These are phyloP conservation scores for Coemansia reversa DNA, from an alignment of 192 early-diverging fungal genomes.

Conservation along the genomic window DNA sequence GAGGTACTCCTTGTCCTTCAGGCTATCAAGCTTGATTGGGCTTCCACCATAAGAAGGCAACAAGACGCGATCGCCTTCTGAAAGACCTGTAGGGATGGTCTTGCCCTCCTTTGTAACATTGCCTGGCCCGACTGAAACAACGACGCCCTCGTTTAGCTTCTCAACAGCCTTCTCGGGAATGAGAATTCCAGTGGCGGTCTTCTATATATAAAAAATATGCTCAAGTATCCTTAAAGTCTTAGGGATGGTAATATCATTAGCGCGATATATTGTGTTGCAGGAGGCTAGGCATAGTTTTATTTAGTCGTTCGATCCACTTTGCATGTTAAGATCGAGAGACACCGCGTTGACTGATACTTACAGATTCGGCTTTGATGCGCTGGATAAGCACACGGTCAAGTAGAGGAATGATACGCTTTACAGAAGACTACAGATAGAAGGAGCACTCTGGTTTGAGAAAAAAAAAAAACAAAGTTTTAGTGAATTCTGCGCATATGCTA, in stretches of 20 bases:
- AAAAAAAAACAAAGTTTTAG: not conserved
- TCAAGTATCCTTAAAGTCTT: not conserved
- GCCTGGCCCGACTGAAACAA: conserved; percentile 93
- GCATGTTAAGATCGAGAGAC: not conserved
- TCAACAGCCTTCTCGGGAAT: conserved; percentile 99
- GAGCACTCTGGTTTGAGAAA: not conserved
- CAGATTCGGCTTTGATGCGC: conserved; percentile 84
- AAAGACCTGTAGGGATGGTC: conserved; percentile 73
- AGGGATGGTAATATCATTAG: not conserved
- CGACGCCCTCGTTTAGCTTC: conserved; percentile 92
- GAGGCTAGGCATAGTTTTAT: not conserved
- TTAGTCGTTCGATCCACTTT: not conserved
- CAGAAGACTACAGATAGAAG: conserved; percentile 28
- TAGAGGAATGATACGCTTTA: conserved; percentile 92
- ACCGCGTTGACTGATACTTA: conserved; percentile 21
- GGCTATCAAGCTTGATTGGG: conserved; percentile 80
- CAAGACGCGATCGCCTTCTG: conserved; percentile 92
- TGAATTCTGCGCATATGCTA: not conserved
- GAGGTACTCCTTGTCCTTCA: conserved; percentile 78
- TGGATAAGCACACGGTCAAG: conserved; percentile 98
- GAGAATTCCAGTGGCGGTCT: conserved; percentile 93
- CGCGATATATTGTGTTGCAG: not conserved
- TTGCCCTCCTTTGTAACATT: conserved; percentile 82
- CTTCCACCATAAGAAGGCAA: conserved; percentile 95
- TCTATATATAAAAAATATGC: conserved; percentile 53